Conservation (phyloP, 2,329 filamentous ascomycete genomes). For the Fusarium kyushuense region DNA sequence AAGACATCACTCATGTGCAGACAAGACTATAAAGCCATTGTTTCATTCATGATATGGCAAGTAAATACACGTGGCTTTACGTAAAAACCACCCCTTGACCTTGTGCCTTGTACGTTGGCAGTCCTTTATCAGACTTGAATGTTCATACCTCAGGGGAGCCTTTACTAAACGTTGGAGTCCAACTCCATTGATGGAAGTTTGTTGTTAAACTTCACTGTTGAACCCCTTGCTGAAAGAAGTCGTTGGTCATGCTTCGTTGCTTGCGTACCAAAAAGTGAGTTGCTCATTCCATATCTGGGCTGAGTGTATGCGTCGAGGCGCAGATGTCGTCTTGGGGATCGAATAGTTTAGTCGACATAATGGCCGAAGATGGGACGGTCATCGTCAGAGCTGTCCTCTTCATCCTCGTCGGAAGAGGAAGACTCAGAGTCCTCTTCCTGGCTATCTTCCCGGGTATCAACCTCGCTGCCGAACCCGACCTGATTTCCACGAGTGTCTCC, state of each 20-base stretch:
- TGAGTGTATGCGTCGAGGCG: not conserved
- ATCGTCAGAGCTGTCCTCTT: conserved; percentile 1
- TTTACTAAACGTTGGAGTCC: not conserved
- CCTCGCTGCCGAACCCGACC: conserved; percentile 5
- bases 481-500: conserved; percentile 26
- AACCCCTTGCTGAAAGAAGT: not conserved
- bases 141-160: not conserved
- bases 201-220: not conserved
- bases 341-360: not conserved
- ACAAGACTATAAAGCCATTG: not conserved
- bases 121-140: not conserved
- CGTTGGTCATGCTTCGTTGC: not conserved
- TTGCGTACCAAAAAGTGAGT: not conserved
- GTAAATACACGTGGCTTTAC: not conserved
- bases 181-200: not conserved
- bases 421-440: not conserved
- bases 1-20: not conserved
- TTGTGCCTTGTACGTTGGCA: not conserved
- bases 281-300: not conserved
- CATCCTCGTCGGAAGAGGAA: conserved; percentile 1
- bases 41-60: conserved; percentile 6
- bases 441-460: not conserved
- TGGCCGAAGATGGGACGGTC: conserved; percentile 7
- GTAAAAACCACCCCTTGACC: not conserved
- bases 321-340: not conserved